phyloP scores from a whole-genome alignment of 2,329 filamentous ascomycete genomes.

The Pseudovirgaria hyperparasitica region DNA sequence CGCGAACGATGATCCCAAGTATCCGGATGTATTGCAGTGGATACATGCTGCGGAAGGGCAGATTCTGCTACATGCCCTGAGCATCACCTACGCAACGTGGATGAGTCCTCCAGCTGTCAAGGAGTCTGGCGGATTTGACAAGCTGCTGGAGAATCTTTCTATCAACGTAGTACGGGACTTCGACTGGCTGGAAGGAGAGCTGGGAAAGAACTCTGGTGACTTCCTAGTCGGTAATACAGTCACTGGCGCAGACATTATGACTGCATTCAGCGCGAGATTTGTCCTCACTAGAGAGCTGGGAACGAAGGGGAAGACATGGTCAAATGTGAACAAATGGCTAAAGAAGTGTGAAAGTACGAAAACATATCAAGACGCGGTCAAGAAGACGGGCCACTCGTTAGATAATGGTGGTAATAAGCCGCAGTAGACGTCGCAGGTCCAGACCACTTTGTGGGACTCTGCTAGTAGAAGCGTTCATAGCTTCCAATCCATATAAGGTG shows the following conservation, averaged over 20 bases:
- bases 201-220: constrained; percentile 23
- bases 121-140: constrained; percentile 15
- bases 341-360: constrained; percentile 22
- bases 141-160: constrained; percentile 25
- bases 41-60: constrained; percentile 36
- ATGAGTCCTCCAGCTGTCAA: constrained; percentile 20
- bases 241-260: constrained; percentile 33
- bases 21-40: constrained; percentile 31
- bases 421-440: too few species aligned
- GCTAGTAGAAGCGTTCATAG: too few species aligned
- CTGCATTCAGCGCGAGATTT: constrained; percentile 30
- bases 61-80: constrained; percentile 31
- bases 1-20: constrained; percentile 19
- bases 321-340: constrained; percentile 22
- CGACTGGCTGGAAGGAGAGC: constrained; percentile 30
- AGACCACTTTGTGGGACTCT: too few species aligned
- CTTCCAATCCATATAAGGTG: too few species aligned
- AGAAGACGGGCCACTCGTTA: constrained; percentile 33
- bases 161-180: constrained; percentile 33
- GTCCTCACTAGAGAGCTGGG: constrained; percentile 27
- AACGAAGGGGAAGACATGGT: constrained; percentile 21
- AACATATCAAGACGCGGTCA: constrained; percentile 25
- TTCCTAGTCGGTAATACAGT: constrained; percentile 31
- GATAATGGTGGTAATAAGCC: too few species aligned
- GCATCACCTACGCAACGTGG: constrained; percentile 33